Evolutionary conservation across 345 rosid genomes (phyloP), one percentile per base, ranked within the genome.

Genomic region (Pugionium cornutum): DNA sequence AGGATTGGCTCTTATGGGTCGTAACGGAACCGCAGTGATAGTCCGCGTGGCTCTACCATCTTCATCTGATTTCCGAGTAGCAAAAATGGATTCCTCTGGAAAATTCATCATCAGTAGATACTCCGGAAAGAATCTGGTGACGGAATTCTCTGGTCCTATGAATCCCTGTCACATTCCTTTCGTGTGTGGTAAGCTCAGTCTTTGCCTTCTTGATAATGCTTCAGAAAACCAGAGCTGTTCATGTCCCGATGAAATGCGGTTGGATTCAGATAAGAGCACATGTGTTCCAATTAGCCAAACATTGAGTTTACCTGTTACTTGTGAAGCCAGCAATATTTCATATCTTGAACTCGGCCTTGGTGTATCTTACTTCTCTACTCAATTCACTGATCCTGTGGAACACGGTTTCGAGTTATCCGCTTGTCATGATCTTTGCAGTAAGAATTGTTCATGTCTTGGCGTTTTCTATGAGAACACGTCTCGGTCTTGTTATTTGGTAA

Each of bases 401-500:
- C 75, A 79, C 30, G 83, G 78, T 10, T 75, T 83, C 6, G 67
- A 72, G 27, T 78, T 82, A 39, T 78, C 85, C 0, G 66, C 54
- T 37, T 91, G 98, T 73, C 85, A 77, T 53, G 79, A 80, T 56
- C 33, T 84, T 1, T 91, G 98, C 80, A 78, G 63, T 1, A 62
- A 54, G 40, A 78, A 80, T 56, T 91, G 96, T 76, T 85, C 86
- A 40, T 91, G 98, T 73, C 52, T 86, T 36, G 96, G 92, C 33
- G 55, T 86, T 59, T 88, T 89, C 64, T 79, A 72, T 31, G 71
- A 77, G 47, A 85, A 79, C 71, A 83, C 90, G 8, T 83, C 92
- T 9, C 81, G 86, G 66, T 84, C 86, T 62, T 91, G 98, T 67
- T 80, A 85, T 69, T 27, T 68, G 31, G 76, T 86, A 26, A 77